Percentiles rank a stretch among this genome's conserved stretches.
Conservation (phyloP, 495 filamentous ascomycete species). For the Terfezia boudieri region DNA sequence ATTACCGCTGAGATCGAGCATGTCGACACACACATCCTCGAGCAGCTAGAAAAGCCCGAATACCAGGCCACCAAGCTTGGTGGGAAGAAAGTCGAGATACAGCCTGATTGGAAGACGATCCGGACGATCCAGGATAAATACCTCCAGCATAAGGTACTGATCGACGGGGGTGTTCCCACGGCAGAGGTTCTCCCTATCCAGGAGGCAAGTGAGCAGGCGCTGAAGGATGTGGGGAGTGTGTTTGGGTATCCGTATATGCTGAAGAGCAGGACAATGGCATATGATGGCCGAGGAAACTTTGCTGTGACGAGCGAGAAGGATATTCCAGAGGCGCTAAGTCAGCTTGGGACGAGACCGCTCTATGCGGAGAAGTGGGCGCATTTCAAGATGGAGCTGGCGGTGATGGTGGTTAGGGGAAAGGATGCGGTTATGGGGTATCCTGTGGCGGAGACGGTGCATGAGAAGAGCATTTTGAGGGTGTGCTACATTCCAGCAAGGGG, state of each 20-base stretch:
- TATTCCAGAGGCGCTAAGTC: constrained; percentile 42
- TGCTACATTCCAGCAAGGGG: constrained; percentile 66
- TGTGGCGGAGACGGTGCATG: constrained; percentile 81
- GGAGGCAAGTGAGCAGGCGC: constrained; percentile 30
- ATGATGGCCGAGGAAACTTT: constrained; percentile 86
- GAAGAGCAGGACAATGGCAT: constrained; percentile 78
- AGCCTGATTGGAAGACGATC: constrained; percentile 76
- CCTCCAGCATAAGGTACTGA: constrained; percentile 67
- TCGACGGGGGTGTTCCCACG: constrained; percentile 41
- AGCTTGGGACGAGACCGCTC: constrained; percentile 45
- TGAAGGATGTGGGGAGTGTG: constrained; percentile 38
- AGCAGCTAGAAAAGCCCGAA: constrained; percentile 45
- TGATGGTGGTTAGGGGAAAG: constrained; percentile 84
- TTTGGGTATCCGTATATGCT: constrained; percentile 85
- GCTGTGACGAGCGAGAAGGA: constrained; percentile 44
- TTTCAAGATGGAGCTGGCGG: constrained; percentile 70
- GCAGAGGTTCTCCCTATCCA: constrained; percentile 41
- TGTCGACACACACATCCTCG: constrained; percentile 77
- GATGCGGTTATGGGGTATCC: constrained; percentile 56
- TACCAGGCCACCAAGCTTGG: constrained; percentile 18
- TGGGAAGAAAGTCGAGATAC: constrained; percentile 33
- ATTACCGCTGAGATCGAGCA: constrained; percentile 97
- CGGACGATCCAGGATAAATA: constrained; percentile 93
- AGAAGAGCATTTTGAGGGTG: constrained; percentile 87
- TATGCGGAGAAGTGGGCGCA: constrained; percentile 85